Evolutionary conservation across 805 yeast species (phyloP).

Genomic region (Komagataella kurtzmanii): DNA sequence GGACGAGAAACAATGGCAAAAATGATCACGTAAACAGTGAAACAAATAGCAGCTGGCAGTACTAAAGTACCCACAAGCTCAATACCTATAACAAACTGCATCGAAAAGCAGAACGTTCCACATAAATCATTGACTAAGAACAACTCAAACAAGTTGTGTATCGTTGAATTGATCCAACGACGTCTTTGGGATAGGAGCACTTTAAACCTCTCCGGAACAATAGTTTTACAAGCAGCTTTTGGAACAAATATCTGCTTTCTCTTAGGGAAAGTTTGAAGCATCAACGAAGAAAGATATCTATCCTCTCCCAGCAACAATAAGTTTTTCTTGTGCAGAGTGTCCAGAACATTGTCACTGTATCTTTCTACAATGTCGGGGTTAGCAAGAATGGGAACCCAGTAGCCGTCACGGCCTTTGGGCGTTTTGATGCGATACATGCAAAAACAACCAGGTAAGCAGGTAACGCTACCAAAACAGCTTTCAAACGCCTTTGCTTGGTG

Average conservation of each 20-base stretch:
- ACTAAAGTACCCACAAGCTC: constrained; percentile 83
- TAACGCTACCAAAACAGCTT: constrained; percentile 88
- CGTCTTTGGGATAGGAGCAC: constrained; percentile 86
- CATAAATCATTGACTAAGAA: constrained; percentile 76
- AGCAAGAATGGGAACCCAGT: constrained; percentile 88
- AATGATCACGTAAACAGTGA: constrained; percentile 69
- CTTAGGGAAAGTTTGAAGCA: constrained; percentile 82
- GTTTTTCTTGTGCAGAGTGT: constrained; percentile 78
- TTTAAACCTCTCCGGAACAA: constrained; percentile 72
- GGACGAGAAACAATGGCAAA: constrained; percentile 59
- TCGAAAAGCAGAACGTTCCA: constrained; percentile 89
- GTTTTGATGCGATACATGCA: constrained; percentile 84
- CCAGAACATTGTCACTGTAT: constrained; percentile 75
- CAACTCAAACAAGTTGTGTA: constrained; percentile 82
- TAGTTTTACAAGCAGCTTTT: constrained; percentile 84
- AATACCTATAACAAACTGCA: constrained; percentile 81
- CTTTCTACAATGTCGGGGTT: constrained; percentile 91
- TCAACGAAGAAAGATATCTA: constrained; percentile 69
- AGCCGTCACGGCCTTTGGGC: constrained; percentile 67
- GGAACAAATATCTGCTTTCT: constrained; percentile 80
- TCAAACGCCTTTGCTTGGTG: constrained; percentile 93
- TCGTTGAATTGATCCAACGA: constrained; percentile 94
- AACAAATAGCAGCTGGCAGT: constrained; percentile 76
- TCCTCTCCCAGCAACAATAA: constrained; percentile 82
- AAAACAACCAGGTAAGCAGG: constrained; percentile 94